Conservation (phyloP, 495 filamentous ascomycete species). For the Penicillium silybi region DNA sequence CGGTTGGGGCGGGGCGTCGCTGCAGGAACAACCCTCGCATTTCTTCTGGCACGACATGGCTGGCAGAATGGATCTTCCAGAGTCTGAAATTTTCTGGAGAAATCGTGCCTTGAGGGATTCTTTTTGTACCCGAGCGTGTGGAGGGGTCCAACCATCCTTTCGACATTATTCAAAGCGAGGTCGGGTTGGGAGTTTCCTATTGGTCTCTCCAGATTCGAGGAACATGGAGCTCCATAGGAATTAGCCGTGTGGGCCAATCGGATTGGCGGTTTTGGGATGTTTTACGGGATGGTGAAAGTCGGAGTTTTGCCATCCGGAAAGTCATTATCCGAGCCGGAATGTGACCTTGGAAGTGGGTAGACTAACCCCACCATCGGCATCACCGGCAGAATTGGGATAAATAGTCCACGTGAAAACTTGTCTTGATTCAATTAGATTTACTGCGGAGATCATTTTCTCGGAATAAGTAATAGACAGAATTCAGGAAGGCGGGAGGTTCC, state of each 20-base stretch:
- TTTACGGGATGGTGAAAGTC: background rate
- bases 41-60: constrained; percentile 33
- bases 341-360: background rate
- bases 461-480: too few species aligned
- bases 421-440: too few species aligned
- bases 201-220: background rate
- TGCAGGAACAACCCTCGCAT: constrained; percentile 39
- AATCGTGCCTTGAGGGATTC: background rate
- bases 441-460: too few species aligned
- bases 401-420: too few species aligned
- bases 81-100: background rate
- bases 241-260: background rate
- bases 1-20: constrained; percentile 10
- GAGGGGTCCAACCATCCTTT: constrained; percentile 3
- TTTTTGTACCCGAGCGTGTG: background rate
- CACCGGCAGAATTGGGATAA: too few species aligned
- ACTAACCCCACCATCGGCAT: background rate
- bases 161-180: constrained; percentile 1
- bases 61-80: background rate
- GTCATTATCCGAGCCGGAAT: constrained; percentile 1
- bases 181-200: constrained; percentile 3
- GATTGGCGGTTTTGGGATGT: background rate
- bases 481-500: too few species aligned
- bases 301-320: constrained; percentile 11
- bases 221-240: background rate